A percentile compares a stretch with the other conserved stretches of the same genome.
Conservation (phyloP, 768 basidiomycete species). For the Coprinellus aureogranulatus region DNA sequence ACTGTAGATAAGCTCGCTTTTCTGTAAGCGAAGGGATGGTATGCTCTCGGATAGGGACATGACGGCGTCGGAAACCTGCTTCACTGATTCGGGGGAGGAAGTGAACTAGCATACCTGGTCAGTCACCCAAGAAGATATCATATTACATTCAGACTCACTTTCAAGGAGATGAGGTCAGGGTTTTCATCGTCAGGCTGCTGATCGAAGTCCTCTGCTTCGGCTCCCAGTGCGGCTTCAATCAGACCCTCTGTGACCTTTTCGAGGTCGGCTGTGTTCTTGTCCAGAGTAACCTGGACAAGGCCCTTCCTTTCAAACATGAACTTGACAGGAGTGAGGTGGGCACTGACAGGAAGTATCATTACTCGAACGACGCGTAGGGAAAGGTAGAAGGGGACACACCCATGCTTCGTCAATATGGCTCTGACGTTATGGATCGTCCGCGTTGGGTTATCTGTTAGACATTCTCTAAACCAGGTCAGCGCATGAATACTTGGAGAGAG, state of each 20-base stretch:
- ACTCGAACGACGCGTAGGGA: neutral
- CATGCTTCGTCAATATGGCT: constrained; percentile 46
- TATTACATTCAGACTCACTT: constrained; percentile 12
- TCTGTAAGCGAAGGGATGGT: constrained; percentile 29
- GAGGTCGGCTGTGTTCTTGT: neutral
- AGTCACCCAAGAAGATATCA: constrained; percentile 4
- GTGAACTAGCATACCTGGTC: constrained; percentile 7
- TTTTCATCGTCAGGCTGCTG: constrained; percentile 27
- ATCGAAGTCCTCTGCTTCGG: constrained; percentile 47
- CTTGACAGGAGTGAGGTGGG: constrained; percentile 59
- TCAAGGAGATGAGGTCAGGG: constrained; percentile 21
- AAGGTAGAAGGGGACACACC: constrained; percentile 33
- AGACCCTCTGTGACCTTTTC: constrained; percentile 26
- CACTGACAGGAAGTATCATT: constrained; percentile 47
- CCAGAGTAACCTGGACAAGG: constrained; percentile 44
- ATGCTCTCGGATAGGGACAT: constrained; percentile 7
- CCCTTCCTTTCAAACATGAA: constrained; percentile 64
- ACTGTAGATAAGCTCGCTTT: constrained; percentile 55
- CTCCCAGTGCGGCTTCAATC: constrained; percentile 38
- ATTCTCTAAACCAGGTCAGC: constrained; percentile 18
- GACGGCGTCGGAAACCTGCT: constrained; percentile 13
- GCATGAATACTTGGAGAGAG: neutral
- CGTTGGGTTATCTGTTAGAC: constrained; percentile 58
- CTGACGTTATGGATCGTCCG: constrained; percentile 59
- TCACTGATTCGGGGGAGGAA: constrained; percentile 11